A percentile compares a stretch with the other conserved stretches of the same genome.
Evolutionary conservation across 805 yeast genomes (phyloP).

Genomic region (Teunomyces stri): DNA sequence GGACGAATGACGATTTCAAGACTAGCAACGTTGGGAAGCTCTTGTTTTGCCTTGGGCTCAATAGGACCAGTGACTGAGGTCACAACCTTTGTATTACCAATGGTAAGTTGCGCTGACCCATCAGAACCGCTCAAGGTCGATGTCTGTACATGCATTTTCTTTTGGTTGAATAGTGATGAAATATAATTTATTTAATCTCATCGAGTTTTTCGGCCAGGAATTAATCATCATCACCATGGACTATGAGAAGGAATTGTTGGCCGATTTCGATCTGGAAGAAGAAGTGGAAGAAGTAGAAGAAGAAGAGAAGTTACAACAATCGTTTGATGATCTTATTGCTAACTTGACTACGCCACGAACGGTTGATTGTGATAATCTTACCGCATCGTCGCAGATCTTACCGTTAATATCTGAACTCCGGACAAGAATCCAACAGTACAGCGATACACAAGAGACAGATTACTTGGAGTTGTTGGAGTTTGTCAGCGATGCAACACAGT

Average conservation of each 20-base stretch:
- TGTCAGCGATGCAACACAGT: conserved; percentile 24
- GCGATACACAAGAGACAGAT: conserved; percentile 25
- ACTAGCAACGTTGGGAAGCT: conserved; percentile 73
- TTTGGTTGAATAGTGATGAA: conserved; percentile 3
- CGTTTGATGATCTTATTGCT: background rate
- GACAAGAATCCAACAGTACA: conserved; percentile 17
- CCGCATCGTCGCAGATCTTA: conserved; percentile 19
- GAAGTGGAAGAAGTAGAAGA: conserved; percentile 7
- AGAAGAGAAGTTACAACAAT: background rate
- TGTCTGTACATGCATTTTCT: conserved; percentile 18
- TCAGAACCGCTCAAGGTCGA: conserved; percentile 59
- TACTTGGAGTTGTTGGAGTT: conserved; percentile 30
- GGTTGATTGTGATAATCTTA: conserved; percentile 15
- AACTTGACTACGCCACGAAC: background rate
- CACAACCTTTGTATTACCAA: conserved; percentile 56
- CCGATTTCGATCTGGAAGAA: conserved; percentile 34
- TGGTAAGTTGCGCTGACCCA: conserved; percentile 67
- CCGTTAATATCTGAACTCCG: conserved; percentile 23
- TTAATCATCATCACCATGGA: conserved; percentile 15
- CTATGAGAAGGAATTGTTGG: conserved; percentile 41
- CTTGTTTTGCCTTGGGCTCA: conserved; percentile 80
- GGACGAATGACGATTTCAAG: conserved; percentile 81
- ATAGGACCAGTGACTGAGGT: conserved; percentile 89
- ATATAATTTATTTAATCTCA: background rate
- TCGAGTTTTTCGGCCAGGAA: conserved; percentile 4